Evolutionary conservation across 257 asterid genomes (phyloP), one percentile per base, ranked within the genome.

Genomic region (Salvia rosmarinus): DNA sequence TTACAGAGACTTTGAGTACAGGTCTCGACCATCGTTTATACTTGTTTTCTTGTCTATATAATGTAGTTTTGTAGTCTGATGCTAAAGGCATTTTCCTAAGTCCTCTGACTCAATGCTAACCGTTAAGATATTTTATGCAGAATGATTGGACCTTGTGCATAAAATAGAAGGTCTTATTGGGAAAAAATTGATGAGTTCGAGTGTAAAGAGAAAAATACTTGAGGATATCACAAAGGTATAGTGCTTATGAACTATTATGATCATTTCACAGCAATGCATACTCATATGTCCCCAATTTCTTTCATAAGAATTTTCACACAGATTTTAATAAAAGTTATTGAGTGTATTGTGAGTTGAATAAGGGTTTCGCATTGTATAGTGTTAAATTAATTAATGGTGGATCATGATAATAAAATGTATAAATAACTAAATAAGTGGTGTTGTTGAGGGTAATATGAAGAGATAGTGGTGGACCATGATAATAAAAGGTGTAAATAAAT

Each of bases 71-170:
- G 9, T 1, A 20, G 23, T 19, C 9, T 20, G 4, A 34, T 79
- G 52, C 58, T 35, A 5, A 40, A 63, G 51, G 12, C 37, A 14
- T 64, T 54, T 34, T 47, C 16, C 32, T 60, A n/a, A 50, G 57
- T 9, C 21, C 4, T 57, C 70, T 42, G 28, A 47, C 65, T 42
- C 35, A 46, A 47, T 65, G 16, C 71, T 78, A 49, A 70, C 42
- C 62, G 67, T 39, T 47, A 64, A 57, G 68, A 30, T 56, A 28
- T 12, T 51, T 81, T 73, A 19, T 70, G 80, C 95, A 94, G 99
- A 82, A 88, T 72, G 98, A 91, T 72, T 95, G 71, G 78, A 85
- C 21, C 99, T 95, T 65, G 80, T 95, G 71, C 98, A 91, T 51
- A 84, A 80, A 82, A 91, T 95, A 63, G 99, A 95, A 90, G 89